phyloP scores from a whole-genome alignment of 176 grass and related monocot species.

The Olyra latifolia region DNA sequence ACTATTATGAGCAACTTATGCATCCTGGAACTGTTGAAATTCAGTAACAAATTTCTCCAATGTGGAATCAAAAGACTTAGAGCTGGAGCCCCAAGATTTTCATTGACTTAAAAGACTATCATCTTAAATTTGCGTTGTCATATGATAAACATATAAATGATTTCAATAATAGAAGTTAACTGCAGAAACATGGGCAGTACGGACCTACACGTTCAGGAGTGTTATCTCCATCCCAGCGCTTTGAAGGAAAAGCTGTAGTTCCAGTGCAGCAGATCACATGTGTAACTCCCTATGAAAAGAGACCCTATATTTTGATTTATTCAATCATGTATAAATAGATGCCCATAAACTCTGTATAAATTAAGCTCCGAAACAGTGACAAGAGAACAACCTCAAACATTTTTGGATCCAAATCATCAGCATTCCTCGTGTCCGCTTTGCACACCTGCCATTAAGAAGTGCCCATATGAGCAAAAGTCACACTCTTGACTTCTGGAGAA shows the following conservation, averaged over 20 bases:
- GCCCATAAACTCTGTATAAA: neutral
- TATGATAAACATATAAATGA: constrained; percentile 1
- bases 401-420: constrained; percentile 58
- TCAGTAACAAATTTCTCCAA: neutral
- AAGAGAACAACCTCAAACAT: constrained; percentile 75
- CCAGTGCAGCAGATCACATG: constrained; percentile 94
- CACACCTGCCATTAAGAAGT: constrained; percentile 48
- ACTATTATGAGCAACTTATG: neutral
- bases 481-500: neutral
- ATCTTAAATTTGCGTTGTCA: constrained; percentile 1
- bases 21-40: neutral
- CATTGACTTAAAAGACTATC: neutral
- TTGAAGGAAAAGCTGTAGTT: constrained; percentile 98
- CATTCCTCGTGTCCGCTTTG: constrained; percentile 75
- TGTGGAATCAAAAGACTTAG: neutral
- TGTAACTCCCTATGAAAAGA: constrained; percentile 96
- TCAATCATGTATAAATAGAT: constrained; percentile 50
- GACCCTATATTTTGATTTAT: constrained; percentile 74
- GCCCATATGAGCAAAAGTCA: constrained; percentile 3
- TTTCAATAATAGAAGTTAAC: neutral
- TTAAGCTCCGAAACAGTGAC: constrained; percentile 13
- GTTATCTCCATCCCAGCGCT: constrained; percentile 93
- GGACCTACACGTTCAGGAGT: constrained; percentile 89
- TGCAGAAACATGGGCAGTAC: constrained; percentile 29
- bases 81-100: neutral